Base-by-base conservation (phyloP, 2,329 filamentous ascomycete genomes). In the Fusarium stilboides region DNA sequence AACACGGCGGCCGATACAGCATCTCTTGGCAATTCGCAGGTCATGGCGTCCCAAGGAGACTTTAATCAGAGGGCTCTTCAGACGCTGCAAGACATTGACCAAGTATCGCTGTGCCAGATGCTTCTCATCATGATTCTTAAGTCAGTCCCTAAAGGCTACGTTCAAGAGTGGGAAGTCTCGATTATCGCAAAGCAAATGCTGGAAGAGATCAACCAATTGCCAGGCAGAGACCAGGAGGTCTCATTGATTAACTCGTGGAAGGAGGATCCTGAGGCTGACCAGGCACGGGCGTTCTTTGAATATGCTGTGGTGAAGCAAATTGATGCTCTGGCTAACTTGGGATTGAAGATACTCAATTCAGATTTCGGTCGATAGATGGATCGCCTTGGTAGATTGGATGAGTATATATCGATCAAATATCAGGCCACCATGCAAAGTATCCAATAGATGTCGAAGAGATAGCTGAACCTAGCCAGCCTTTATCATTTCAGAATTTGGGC, bases 101-200 rank as follows among this genome's bases (percentile, higher is more conserved):
- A 86, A 64, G 81, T 86, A 5, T 85, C 83, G 12, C 77, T 88
- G 50, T 85, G 84, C 64, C 86, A 89, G 69, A 83, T 84, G 56
- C 73, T 89, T 15, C 77, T 88, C 55, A 77, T 82, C 37, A 80
- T 89, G 70, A 79, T 85, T 14, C 66, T 83, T 20, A 76, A 80
- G 31, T 80, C 83, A 45, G 81, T 78, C 2, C 81, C 81, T 0
- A 68, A 75, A 28, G 83, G 79, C 6, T 82, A 85, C 64, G 80
- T 80, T 8, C 76, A 80, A 8, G 81, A 82, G 8, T 88, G 85
- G 82, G 80, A 80, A 26, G 77, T 87, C 4, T 72, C 82, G 34
- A 72, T 71, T 4, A 75, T 81, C 50, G 86, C 86, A 3, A 79
- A 74, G 47, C 79, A 80, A 20, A 82, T 88, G 78, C 74, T 89